Evolutionary conservation across 495 filamentous ascomycete species (phyloP), one percentile per base, ranked within the genome.

Genomic region (Entonaema liquescens): DNA sequence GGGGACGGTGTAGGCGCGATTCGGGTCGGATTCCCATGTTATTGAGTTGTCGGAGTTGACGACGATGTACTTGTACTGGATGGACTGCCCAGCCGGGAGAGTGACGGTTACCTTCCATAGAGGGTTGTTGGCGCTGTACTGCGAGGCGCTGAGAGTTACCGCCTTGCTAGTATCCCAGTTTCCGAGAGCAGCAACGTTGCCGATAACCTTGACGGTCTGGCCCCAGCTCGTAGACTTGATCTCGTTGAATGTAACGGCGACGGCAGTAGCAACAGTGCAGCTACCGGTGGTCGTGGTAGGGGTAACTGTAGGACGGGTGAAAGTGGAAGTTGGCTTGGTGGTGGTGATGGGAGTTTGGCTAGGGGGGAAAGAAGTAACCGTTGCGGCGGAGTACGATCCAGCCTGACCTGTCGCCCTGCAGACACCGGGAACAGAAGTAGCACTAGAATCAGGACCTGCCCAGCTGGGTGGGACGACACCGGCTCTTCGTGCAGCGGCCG

Each of bases 1-100:
- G 0, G 87, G 81, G 13, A 92, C 86, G 0, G 84, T 87, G 67
- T 84, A 89, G 5, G 74, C 78, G 47, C 84, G 84, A 72, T 94
- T 91, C 0, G 88, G 84, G 74, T 90, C 88, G 31, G 83, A 80
- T 77, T 92, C 89, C 90, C 90, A 92, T 19, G 68, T 78, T 1
- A 91, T 80, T 1, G 76, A 74, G 3, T 88, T 86, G 73, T 88
- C 83, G 2, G 78, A 74, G 53, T 82, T 79, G 35, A 89, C 80
- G 7, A 84, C 84, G 63, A 93, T 87, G 70, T 87, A 94, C 79
- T 93, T 93, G 73, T 92, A 93, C 76, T 89, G 67, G 29, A 93
- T 81, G 6, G 67, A 72, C 47, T 79, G 78, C 1, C 89, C 89
- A 0, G 84, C 83, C 0, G 83, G 75, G 2, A 92, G 68, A 2